Base-by-base conservation (phyloP, 805 yeast species). In the Wickerhamomyces queroliae region DNA sequence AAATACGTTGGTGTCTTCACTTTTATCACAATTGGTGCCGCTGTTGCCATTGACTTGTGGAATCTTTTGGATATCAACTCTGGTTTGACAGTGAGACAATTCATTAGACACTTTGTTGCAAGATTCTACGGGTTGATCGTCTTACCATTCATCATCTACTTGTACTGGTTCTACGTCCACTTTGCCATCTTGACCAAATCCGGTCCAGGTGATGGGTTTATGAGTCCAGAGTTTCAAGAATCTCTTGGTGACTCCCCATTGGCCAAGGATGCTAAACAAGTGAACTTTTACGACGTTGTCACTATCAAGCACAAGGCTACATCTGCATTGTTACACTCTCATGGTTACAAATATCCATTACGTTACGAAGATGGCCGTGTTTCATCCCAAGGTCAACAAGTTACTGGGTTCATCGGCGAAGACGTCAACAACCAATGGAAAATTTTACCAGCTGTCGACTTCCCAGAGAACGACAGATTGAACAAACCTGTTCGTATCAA, bases 1-100 rank as follows among this genome's bases (percentile, higher is more conserved):
- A 93, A 93, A 59, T 90, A 93, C 62, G 96, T 93, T 32, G 99
- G 99, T 62, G 83, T 84, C 8, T 83, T 93, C 69, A 89, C 98
- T 1, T 93, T 83, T 61, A 71, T 81, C 36, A 78, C 95, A 38
- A 78, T 93, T 49, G 99, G 99, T 24, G 62, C 77, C 41, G 96
- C 95, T 33, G 97, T 93, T 7, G 53, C 75, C 6, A 72, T 79
- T 56, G 98, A 93, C 56, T 69, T 93, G 53, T 93, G 99, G 99
- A 73, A 76, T 45, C 67, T 90, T 50, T 69, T 93, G 36, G 96
- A 91, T 58, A 64, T 77, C 50, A 71, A 72, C 46, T 72, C 74
- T 25, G 91, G 93, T 1, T 69, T 83, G 44, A 63, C 85, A 0
- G 47, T 83, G 24, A 64, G 64, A 40, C 68, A 72, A 29, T 71